Base-by-base conservation (phyloP, 2,329 filamentous ascomycete species). In the Metarhizium guizhouense region DNA sequence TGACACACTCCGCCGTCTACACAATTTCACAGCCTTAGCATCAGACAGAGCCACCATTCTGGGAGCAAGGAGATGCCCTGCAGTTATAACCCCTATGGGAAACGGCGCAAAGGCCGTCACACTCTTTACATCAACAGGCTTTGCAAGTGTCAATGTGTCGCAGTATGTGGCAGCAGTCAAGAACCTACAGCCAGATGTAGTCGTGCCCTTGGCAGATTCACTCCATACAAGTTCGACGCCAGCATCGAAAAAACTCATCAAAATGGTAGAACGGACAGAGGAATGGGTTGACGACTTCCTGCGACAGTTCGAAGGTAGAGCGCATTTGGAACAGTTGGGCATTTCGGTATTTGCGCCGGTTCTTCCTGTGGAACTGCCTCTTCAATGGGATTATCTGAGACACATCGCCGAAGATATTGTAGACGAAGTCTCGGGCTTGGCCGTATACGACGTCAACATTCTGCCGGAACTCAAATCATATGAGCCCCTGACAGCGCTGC, bases 221-320 rank as follows among this genome's bases (percentile, higher is more conserved):
- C 62, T 72, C 63, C 62, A 75, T 54, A 66, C 65, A 11, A 73
- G 71, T 74, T 75, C 54, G 60, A 75, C 70, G 4, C 80, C 87
- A 0, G 82, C 85, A 3, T 74, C 79, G 10, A 96, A 95, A 71
- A 81, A 92, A 49, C 82, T 87, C 50, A 77, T 84, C 40, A 91
- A 89, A 65, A 96, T 96, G 85, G 86, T 84, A 29, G 90, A 94
- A 65, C 80, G 93, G 56, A 96, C 90, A 1, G 87, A 94, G 67
- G 80, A 82, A 42, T 97, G 91, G 90, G 76, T 93, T 18, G 80
- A 83, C 29, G 81, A 87, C 59, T 83, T 90, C 52, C 75, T 91
- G 40, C 66, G 68, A 20, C 60, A 65, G n/a, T 60, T 65, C 11
- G 61, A 63, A 50, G 61, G 59, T 30, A 63, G 65, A 18, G 63